phyloP scores from a whole-genome alignment of 805 yeast genomes.

The Suhomyces vadensis region DNA sequence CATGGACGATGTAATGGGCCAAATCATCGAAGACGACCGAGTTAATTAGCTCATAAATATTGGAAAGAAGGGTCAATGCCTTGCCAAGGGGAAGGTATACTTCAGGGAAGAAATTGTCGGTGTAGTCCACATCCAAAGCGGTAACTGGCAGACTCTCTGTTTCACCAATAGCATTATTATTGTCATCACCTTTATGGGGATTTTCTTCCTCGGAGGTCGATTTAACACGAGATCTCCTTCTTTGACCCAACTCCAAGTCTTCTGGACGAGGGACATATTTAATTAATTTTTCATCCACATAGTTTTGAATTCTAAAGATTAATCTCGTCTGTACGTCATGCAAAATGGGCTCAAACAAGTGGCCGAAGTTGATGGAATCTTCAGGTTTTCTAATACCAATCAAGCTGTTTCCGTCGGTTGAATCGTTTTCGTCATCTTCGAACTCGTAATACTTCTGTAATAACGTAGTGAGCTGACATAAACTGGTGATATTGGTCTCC shows the following conservation, averaged over 20 bases:
- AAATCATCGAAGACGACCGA: conserved; percentile 82
- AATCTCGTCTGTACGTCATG: conserved; percentile 79
- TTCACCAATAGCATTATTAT: background rate
- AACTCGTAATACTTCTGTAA: conserved; percentile 66
- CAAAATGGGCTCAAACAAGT: conserved; percentile 66
- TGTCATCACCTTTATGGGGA: background rate
- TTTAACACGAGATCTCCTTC: conserved; percentile 8
- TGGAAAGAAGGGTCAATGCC: conserved; percentile 68
- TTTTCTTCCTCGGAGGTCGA: conserved; percentile 4
- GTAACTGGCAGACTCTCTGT: conserved; percentile 1
- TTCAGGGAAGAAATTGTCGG: conserved; percentile 40
- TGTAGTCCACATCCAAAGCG: conserved; percentile 33
- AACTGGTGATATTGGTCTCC: conserved; percentile 63
- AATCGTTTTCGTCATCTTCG: conserved; percentile 44
- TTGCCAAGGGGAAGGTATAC: conserved; percentile 73
- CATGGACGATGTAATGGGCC: conserved; percentile 83
- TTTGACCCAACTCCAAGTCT: conserved; percentile 61
- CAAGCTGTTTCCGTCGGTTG: background rate
- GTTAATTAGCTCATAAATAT: conserved; percentile 76
- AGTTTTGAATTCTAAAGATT: conserved; percentile 74
- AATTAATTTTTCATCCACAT: conserved; percentile 66
- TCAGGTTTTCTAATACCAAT: conserved; percentile 14
- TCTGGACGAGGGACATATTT: conserved; percentile 65
- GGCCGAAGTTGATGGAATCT: conserved; percentile 48
- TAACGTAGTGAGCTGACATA: conserved; percentile 76